Evolutionary conservation across 1,284 basidiomycete genomes (phyloP).

Genomic region (Abortiporus biennis): DNA sequence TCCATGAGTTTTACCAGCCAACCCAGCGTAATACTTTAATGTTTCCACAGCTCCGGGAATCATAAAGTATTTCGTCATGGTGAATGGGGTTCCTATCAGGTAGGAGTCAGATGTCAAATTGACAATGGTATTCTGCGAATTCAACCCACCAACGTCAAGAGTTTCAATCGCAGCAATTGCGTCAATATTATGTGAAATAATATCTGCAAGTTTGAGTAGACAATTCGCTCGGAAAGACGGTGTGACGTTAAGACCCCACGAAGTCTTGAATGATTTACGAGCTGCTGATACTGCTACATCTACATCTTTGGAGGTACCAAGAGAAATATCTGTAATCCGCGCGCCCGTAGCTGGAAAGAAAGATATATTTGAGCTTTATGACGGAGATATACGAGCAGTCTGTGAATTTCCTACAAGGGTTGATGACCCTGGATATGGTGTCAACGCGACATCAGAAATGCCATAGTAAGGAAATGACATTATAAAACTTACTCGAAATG

Average conservation of each 20-base stretch:
- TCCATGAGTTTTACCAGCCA: not conserved
- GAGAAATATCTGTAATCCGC: constrained; percentile 36
- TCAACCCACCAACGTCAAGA: not conserved
- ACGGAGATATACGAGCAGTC: too few relatives aligned
- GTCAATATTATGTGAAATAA: constrained; percentile 49
- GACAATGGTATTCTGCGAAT: not conserved
- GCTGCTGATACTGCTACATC: constrained; percentile 46
- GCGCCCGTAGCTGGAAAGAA: constrained; percentile 39
- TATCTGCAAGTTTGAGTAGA: constrained; percentile 47
- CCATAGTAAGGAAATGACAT: too few relatives aligned
- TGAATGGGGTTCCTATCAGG: too few relatives aligned
- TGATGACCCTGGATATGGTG: too few relatives aligned
- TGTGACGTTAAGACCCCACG: constrained; percentile 50
- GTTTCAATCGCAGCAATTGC: not conserved
- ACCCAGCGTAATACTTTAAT: too few relatives aligned
- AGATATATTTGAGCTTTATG: too few relatives aligned
- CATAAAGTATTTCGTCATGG: not conserved
- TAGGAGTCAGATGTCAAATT: too few relatives aligned
- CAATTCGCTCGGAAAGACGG: constrained; percentile 47
- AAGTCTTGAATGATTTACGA: constrained; percentile 47
- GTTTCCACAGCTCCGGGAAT: not conserved
- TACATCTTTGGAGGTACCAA: constrained; percentile 38
- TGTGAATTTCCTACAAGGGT: too few relatives aligned
- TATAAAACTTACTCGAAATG: constrained; percentile 7
- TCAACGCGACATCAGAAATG: too few relatives aligned